Evolutionary conservation across 2,329 filamentous ascomycete species (phyloP).

Genomic region (Fusarium heterosporum): DNA sequence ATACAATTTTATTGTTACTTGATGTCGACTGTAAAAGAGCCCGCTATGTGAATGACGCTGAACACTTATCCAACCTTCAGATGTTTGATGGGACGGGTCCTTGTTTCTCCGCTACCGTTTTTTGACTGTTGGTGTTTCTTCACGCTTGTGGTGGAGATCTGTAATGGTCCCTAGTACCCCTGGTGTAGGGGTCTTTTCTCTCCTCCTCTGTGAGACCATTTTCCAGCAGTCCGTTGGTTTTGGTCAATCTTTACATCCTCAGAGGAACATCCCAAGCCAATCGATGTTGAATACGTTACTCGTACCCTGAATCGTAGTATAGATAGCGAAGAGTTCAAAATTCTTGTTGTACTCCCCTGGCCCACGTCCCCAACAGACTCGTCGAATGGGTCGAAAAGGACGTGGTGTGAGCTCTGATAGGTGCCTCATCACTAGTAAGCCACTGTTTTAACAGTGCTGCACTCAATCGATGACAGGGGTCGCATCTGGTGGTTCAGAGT

Average conservation of each 20-base stretch:
- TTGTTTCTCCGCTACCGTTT: constrained; percentile 32
- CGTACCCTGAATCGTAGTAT: neutral
- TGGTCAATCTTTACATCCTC: no score
- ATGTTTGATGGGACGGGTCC: constrained; percentile 6
- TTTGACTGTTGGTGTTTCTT: constrained; percentile 14
- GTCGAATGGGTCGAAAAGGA: constrained; percentile 28
- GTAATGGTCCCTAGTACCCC: neutral
- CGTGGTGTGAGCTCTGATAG: constrained; percentile 30
- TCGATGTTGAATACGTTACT: neutral
- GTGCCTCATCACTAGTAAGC: constrained; percentile 12
- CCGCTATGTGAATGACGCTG: neutral
- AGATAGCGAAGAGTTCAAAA: constrained; percentile 1
- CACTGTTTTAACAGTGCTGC: constrained; percentile 23
- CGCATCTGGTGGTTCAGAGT: constrained; percentile 6
- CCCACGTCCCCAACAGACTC: constrained; percentile 44
- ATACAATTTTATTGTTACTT: constrained; percentile 23
- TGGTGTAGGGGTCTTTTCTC: neutral
- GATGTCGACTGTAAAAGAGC: constrained; percentile 8
- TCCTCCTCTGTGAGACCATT: neutral
- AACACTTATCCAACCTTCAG: neutral
- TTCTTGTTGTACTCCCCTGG: constrained; percentile 28
- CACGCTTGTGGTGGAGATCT: constrained; percentile 28
- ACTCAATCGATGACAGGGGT: constrained; percentile 29
- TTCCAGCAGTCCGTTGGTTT: neutral
- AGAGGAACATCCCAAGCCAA: no score